These are phyloP conservation scores for Lachnellula subtilissima DNA, from an alignment of 2,329 filamentous ascomycete species.

Conservation along the genomic window DNA sequence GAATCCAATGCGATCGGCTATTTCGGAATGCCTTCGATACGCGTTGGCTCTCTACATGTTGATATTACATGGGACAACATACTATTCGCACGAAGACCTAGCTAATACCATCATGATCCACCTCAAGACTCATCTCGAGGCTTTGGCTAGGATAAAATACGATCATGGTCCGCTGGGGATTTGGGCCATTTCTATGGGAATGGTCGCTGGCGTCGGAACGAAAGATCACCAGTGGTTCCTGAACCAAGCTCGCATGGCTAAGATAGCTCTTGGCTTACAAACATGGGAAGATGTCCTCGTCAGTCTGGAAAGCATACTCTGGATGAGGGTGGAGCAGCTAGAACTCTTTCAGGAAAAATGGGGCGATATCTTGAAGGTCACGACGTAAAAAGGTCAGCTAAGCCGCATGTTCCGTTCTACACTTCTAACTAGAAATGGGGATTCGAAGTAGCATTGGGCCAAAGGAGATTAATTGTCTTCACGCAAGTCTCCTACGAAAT, in stretches of 20 bases:
- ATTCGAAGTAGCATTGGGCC: too few species aligned
- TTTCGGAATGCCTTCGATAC: conserved; percentile 43
- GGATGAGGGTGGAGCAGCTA: conserved; percentile 23
- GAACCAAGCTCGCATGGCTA: conserved; percentile 19
- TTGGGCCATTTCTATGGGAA: conserved; percentile 41
- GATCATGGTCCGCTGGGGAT: conserved; percentile 30
- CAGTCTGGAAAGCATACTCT: conserved; percentile 27
- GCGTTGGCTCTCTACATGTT: conserved; percentile 48
- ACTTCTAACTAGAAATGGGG: too few species aligned
- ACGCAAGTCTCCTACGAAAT: too few species aligned
- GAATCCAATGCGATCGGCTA: conserved; percentile 12
- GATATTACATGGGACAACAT: conserved; percentile 49
- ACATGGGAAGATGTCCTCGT: conserved; percentile 24
- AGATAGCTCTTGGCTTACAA: conserved; percentile 1
- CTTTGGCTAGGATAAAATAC: background rate
- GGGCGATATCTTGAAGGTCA: too few species aligned
- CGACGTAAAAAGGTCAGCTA: too few species aligned
- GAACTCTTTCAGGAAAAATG: too few species aligned
- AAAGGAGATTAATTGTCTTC: too few species aligned
- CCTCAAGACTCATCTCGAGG: conserved; percentile 32
- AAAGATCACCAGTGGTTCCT: conserved; percentile 30
- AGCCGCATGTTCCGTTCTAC: too few species aligned
- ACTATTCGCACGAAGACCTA: conserved; percentile 47
- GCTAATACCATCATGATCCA: conserved; percentile 32
- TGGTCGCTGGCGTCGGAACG: conserved; percentile 34